A percentile compares a stretch with the other conserved stretches of the same genome.
Conservation (phyloP, 2,329 filamentous ascomycete species). For the Apiospora marii region DNA sequence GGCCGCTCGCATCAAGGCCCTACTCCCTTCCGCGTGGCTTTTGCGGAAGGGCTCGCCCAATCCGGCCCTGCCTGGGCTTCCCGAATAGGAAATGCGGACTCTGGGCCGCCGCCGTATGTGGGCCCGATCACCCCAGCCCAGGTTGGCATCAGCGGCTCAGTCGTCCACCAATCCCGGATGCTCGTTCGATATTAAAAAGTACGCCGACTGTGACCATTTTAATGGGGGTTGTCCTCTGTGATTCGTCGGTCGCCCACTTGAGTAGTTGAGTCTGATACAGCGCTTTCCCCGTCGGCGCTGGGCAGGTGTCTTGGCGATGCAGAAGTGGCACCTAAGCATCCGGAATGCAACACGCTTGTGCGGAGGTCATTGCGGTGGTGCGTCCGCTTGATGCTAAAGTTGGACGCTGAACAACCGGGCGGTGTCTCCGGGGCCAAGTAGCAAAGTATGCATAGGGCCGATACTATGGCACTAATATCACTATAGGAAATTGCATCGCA, state of each 20-base stretch:
- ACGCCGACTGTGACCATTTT: not conserved
- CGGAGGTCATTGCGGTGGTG: not conserved
- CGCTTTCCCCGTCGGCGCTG: not conserved
- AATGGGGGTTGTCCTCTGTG: not conserved
- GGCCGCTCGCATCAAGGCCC: not conserved
- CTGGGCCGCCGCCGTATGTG: slow-evolving; percentile 1
- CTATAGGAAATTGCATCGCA: not conserved
- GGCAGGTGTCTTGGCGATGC: not conserved
- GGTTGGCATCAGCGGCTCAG: slow-evolving; percentile 14
- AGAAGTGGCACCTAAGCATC: not conserved
- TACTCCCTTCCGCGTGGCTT: not conserved
- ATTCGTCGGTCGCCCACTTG: not conserved
- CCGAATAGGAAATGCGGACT: slow-evolving; percentile 14
- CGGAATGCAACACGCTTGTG: not conserved
- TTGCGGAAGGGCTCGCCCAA: slow-evolving; percentile 6
- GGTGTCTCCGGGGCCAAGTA: not conserved
- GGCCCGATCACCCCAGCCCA: not conserved
- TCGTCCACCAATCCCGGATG: slow-evolving; percentile 12
- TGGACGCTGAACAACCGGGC: not conserved
- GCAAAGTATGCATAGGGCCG: not conserved
- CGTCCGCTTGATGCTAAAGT: not conserved
- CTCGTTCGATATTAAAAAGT: not conserved
- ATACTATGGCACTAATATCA: not conserved
- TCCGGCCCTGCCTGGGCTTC: not conserved
- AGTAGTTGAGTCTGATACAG: not conserved